Evolutionary conservation across 306 rosid species (phyloP).

Genomic region (Castanea crenata): DNA sequence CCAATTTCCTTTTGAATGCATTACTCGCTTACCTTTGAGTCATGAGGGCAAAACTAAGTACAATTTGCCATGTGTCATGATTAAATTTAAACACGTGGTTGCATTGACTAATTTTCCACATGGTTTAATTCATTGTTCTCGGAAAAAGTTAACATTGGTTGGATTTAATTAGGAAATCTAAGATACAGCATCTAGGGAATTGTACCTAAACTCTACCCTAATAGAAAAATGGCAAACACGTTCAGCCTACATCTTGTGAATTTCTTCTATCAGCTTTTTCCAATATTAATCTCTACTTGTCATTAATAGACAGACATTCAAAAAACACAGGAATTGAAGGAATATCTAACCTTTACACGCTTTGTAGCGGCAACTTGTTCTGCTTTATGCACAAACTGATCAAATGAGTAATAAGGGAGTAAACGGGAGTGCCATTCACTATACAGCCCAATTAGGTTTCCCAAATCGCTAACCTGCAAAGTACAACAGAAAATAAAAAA

Average conservation of each 20-base stretch:
- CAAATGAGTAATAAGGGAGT: conserved; percentile 78
- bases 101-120: too few relatives aligned
- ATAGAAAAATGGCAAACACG: neutral
- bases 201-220: too few relatives aligned
- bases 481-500: neutral
- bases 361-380: conserved; percentile 80
- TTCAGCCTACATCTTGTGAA: neutral
- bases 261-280: neutral
- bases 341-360: conserved; percentile 63
- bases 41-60: too few relatives aligned
- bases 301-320: too few relatives aligned
- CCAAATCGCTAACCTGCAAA: conserved; percentile 75
- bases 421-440: conserved; percentile 83
- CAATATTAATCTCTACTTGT: neutral
- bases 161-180: too few relatives aligned
- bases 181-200: too few relatives aligned
- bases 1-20: neutral
- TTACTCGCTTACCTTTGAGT: neutral
- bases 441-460: conserved; percentile 66
- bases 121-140: too few relatives aligned
- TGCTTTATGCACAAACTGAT: conserved; percentile 74
- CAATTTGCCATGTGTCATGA: too few relatives aligned
- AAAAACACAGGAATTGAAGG: neutral
- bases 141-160: too few relatives aligned
- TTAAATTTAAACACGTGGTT: too few relatives aligned